Evolutionary conservation across 2,329 filamentous ascomycete species (phyloP).

Genomic region (Aspergillus hortae): DNA sequence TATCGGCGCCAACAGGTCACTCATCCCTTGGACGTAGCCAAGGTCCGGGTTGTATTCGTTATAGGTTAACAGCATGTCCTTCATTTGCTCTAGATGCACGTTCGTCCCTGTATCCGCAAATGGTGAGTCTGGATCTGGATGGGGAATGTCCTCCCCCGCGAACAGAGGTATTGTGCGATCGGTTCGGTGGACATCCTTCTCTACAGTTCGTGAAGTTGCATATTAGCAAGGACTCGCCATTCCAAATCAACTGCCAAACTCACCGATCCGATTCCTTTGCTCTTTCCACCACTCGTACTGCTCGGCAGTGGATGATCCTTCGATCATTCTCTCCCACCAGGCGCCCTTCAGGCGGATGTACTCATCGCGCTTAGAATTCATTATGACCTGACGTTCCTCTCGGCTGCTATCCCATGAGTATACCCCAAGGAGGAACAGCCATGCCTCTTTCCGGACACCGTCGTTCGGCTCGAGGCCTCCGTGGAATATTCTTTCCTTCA

Average conservation of each 20-base stretch:
- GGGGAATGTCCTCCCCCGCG: slow-evolving; percentile 90
- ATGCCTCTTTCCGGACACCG: slow-evolving; percentile 91
- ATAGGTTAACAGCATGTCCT: slow-evolving; percentile 97
- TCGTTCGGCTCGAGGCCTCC: slow-evolving; percentile 86
- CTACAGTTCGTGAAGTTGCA: slow-evolving; percentile 49
- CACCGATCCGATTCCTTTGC: slow-evolving; percentile 89
- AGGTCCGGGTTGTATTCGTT: slow-evolving; percentile 96
- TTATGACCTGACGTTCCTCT: slow-evolving; percentile 77
- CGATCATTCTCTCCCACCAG: slow-evolving; percentile 94
- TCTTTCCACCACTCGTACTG: slow-evolving; percentile 96
- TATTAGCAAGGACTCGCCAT: slow-evolving; percentile 20
- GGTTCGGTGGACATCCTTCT: slow-evolving; percentile 97
- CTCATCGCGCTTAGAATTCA: slow-evolving; percentile 84
- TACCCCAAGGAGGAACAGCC: slow-evolving; percentile 89
- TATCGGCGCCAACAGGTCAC: slow-evolving; percentile 88
- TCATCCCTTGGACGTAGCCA: slow-evolving; percentile 98
- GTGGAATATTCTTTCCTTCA: slow-evolving; percentile 96
- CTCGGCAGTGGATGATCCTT: slow-evolving; percentile 73
- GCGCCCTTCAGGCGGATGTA: slow-evolving; percentile 90
- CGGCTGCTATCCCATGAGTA: slow-evolving; percentile 88
- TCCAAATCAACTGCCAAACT: slow-evolving; percentile 26
- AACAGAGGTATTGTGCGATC: slow-evolving; percentile 95
- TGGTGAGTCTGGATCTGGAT: slow-evolving; percentile 92
- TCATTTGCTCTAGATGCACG: slow-evolving; percentile 96
- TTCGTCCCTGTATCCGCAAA: slow-evolving; percentile 93